These are phyloP conservation scores for Byssothecium circinans DNA, from an alignment of 2,329 filamentous ascomycete species.

Conservation along the genomic window DNA sequence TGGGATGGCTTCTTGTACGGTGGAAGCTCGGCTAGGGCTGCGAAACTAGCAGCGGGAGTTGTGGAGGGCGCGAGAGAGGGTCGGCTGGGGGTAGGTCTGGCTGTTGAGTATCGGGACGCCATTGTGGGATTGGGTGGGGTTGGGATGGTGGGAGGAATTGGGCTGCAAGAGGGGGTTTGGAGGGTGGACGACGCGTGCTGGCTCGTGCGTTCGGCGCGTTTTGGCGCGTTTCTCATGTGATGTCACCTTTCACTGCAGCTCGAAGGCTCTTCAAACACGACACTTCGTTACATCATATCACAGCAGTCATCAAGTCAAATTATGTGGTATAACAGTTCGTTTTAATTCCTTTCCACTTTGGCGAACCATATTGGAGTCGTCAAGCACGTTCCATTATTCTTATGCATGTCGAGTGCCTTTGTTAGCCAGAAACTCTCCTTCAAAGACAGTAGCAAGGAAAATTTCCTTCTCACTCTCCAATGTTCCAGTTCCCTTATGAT, in stretches of 20 bases:
- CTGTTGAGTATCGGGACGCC: not conserved
- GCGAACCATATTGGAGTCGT: too few species aligned
- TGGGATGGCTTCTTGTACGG: constrained; percentile 58
- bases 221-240: not conserved
- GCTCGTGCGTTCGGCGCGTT: not conserved
- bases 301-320: not conserved
- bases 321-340: not conserved
- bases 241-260: not conserved
- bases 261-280: not conserved
- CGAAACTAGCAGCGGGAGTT: not conserved
- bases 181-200: not conserved
- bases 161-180: not conserved
- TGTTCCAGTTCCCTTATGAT: not conserved
- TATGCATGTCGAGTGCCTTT: too few species aligned
- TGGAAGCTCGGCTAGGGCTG: constrained; percentile 35
- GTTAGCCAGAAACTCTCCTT: too few species aligned
- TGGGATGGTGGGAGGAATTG: not conserved
- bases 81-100: not conserved
- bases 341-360: too few species aligned
- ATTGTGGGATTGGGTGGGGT: not conserved
- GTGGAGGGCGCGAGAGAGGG: not conserved
- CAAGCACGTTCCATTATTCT: too few species aligned
- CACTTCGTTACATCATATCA: not conserved
- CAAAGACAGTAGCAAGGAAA: too few species aligned
- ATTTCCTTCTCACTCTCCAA: not conserved